Evolutionary conservation across 371 early-diverging fungal genomes (phyloP), one percentile per base, ranked within the genome.

Genomic region (Actinomortierella wolfii): DNA sequence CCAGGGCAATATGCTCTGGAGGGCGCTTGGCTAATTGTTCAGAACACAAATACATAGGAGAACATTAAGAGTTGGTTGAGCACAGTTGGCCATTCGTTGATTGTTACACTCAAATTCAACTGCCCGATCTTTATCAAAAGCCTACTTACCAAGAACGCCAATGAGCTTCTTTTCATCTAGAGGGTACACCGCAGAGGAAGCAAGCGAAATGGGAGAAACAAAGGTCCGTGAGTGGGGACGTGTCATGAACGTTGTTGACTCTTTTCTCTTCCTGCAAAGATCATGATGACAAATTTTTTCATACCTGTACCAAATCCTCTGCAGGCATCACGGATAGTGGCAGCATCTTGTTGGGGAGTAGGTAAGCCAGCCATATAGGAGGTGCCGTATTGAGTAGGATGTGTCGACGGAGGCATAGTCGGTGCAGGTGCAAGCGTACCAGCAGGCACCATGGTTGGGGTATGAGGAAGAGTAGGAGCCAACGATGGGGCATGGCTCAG

Each of bases 321-420:
- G 47, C 69, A 69, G 2, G 69, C 69, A 6, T 25, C n/a, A 43
- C 64, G 69, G 29, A 69, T 59, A 0, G 69, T 64, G 45, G 63
- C 69, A 9, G 69, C 69, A 53, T 69, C 69, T 29, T 69, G 69
- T 29, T 69, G 69, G 15, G 69, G 69, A 17, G 69, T 56, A 21
- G 69, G 64, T 17, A 59, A 41, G 54, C 49, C 43, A 26, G 57
- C 47, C 5, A 23, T 25, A 25, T 42, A 11, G 6, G 47, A 46
- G n/a, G 42, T 46, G 14, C 51, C 56, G 25, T 40, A 62, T 41
- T 68, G 59, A 21, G 51, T 58, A 13, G 59, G 47, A 13, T 28
- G 49, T 1, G 41, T 20, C 13, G 24, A 25, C 44, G 53, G 25
- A 26, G 53, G 46, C 53, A 52, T 46, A 7, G 53, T 46, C 2